phyloP scores from a whole-genome alignment of 2,329 filamentous ascomycete genomes.

The Colletotrichum viniferum region DNA sequence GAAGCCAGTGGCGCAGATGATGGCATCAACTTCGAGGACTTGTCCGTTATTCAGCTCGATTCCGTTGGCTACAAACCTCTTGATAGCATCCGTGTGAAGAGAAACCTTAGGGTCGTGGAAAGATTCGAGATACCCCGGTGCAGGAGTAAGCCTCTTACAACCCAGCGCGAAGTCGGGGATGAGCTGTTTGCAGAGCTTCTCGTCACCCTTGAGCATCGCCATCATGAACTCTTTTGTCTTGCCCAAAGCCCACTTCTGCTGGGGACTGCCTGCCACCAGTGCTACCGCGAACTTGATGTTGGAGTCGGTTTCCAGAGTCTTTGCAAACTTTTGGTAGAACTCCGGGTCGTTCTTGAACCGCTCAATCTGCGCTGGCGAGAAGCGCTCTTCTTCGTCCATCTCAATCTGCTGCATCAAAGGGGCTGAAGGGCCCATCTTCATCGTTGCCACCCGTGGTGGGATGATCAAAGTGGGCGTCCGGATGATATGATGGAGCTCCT shows the following conservation, averaged over 20 bases:
- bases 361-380: slow-evolving; percentile 43
- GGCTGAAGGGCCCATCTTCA: slow-evolving; percentile 37
- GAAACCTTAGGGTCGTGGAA: slow-evolving; percentile 21
- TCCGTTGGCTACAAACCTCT: slow-evolving; percentile 49
- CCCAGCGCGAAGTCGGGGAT: slow-evolving; percentile 56
- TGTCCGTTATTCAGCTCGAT: slow-evolving; percentile 52
- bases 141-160: slow-evolving; percentile 54
- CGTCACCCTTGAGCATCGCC: slow-evolving; percentile 49
- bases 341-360: slow-evolving; percentile 50
- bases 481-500: slow-evolving; percentile 44
- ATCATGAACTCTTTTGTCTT: slow-evolving; percentile 53
- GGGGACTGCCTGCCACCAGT: slow-evolving; percentile 43
- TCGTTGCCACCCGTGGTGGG: slow-evolving; percentile 37
- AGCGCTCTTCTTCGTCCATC: slow-evolving; percentile 26
- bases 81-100: slow-evolving; percentile 40
- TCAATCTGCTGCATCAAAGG: slow-evolving; percentile 26
- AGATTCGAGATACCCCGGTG: slow-evolving; percentile 53
- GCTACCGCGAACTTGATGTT: slow-evolving; percentile 48
- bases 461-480: slow-evolving; percentile 48
- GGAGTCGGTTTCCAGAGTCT: slow-evolving; percentile 49
- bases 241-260: slow-evolving; percentile 44
- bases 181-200: slow-evolving; percentile 52
- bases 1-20: slow-evolving; percentile 64
- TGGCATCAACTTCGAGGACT: slow-evolving; percentile 55
- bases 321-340: slow-evolving; percentile 51